phyloP scores from a whole-genome alignment of 1,139 yeast species.

The Hemisphaericaspora subhashii region DNA sequence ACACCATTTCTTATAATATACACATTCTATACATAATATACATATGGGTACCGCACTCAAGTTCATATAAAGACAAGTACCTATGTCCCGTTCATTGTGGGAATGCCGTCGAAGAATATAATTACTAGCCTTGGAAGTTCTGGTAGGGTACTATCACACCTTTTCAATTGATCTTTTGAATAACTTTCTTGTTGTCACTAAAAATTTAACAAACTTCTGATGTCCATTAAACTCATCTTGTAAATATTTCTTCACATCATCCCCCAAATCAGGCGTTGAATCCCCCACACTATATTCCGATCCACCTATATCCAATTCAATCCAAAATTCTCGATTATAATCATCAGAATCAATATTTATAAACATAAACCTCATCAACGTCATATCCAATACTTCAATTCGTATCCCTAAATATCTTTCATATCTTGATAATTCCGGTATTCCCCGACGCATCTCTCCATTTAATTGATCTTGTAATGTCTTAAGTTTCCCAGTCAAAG shows the following conservation, averaged over 20 bases:
- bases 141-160: too few relatives aligned
- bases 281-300: constrained; percentile 31
- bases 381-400: constrained; percentile 40
- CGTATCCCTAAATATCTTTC: constrained; percentile 48
- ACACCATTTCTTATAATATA: too few relatives aligned
- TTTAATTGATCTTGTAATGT: neutral
- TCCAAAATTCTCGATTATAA: constrained; percentile 34
- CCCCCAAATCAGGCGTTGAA: constrained; percentile 33
- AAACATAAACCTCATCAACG: constrained; percentile 40
- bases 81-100: too few relatives aligned
- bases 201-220: constrained; percentile 38
- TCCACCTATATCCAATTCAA: constrained; percentile 39
- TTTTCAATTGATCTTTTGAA: too few relatives aligned
- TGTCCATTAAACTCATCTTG: constrained; percentile 34
- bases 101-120: too few relatives aligned
- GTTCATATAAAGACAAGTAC: too few relatives aligned
- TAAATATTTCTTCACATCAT: constrained; percentile 20
- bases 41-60: too few relatives aligned
- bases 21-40: too few relatives aligned
- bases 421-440: constrained; percentile 40
- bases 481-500: neutral
- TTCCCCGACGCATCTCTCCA: constrained; percentile 21
- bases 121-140: too few relatives aligned
- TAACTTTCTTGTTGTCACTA: constrained; percentile 32
- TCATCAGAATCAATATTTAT: constrained; percentile 43